Evolutionary conservation across 148 eudicot species (phyloP).

Genomic region (Pouteria glomerata): DNA sequence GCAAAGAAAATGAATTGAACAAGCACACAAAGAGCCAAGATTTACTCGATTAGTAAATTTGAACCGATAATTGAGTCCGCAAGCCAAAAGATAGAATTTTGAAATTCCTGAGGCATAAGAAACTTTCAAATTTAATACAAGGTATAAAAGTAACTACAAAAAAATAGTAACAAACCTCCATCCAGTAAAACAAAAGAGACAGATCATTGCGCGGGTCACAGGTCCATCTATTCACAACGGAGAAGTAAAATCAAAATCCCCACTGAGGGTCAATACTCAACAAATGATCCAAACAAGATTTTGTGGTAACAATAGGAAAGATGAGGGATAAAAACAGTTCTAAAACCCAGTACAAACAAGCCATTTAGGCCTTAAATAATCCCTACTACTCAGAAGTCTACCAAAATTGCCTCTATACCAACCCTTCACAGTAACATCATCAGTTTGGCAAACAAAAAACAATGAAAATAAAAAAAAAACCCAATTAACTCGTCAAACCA

Average conservation of each 20-base stretch:
- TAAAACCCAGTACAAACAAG: no score
- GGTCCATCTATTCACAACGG: neutral
- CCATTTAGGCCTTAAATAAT: constrained; percentile 3
- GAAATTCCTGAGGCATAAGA: no score
- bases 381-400: constrained; percentile 5
- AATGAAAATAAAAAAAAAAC: neutral
- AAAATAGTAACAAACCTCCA: neutral
- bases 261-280: neutral
- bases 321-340: neutral
- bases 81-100: no score
- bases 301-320: neutral
- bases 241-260: neutral
- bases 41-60: no score
- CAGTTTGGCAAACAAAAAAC: neutral
- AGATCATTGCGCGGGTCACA: neutral
- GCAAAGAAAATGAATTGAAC: no score
- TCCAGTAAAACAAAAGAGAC: neutral
- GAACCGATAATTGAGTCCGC: no score
- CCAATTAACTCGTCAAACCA: neutral
- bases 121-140: no score
- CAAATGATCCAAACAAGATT: neutral
- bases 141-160: no score
- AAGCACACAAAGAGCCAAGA: no score
- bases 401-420: constrained; percentile 16
- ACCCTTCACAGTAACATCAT: neutral